These are phyloP conservation scores for Boletus subparvulus DNA, from an alignment of 768 basidiomycete genomes.

Conservation along the genomic window DNA sequence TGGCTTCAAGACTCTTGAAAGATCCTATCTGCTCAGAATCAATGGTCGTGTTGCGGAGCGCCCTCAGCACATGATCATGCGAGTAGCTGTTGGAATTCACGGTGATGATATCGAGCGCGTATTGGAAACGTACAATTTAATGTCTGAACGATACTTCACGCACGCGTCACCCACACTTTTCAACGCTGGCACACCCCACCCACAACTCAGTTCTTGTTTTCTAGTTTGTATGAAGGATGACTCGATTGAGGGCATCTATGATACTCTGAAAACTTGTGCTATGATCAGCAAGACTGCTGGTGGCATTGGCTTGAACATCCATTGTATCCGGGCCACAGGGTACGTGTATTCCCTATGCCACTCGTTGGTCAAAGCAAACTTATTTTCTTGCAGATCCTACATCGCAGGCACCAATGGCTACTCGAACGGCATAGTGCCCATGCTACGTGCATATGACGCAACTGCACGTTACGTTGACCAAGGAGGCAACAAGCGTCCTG, in stretches of 20 bases:
- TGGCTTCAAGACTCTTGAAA: constrained; percentile 99
- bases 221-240: constrained; percentile 98
- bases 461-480: constrained; percentile 99
- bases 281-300: constrained; percentile 99
- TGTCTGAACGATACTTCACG: constrained; percentile 98
- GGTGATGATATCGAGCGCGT: constrained; percentile 85
- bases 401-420: constrained; percentile 99
- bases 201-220: constrained; percentile 97
- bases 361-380: background rate
- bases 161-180: constrained; percentile 98
- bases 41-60: constrained; percentile 94
- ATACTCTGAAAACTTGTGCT: constrained; percentile 96
- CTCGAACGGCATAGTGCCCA: constrained; percentile 98
- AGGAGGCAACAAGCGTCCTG: constrained; percentile 98
- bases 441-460: constrained; percentile 97
- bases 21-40: constrained; percentile 93
- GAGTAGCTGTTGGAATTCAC: constrained; percentile 97
- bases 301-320: constrained; percentile 94
- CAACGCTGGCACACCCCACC: constrained; percentile 94
- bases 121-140: constrained; percentile 90
- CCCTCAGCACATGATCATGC: constrained; percentile 99
- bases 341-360: constrained; percentile 34
- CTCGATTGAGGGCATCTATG: constrained; percentile 98
- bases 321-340: constrained; percentile 96
- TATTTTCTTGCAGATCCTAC: constrained; percentile 65